phyloP scores from a whole-genome alignment of 805 yeast species.

The Saccharomycopsis sp. region DNA sequence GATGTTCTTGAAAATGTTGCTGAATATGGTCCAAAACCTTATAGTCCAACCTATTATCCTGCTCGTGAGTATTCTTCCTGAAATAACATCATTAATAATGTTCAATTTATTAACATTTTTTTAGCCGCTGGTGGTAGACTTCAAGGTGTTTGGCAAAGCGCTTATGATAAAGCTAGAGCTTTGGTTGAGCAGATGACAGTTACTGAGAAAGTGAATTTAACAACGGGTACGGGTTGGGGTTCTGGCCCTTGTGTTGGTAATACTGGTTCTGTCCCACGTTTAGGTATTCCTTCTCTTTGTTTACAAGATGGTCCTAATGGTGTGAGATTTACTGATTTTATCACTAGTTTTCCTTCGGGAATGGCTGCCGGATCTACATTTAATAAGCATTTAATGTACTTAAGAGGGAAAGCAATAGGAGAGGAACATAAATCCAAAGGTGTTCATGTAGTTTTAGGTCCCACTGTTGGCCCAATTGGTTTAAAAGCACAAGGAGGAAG shows the following conservation, averaged over 20 bases:
- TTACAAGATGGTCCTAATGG: constrained; percentile 58
- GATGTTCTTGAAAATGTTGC: constrained; percentile 7
- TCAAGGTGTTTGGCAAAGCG: constrained; percentile 41
- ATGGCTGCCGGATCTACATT: constrained; percentile 50
- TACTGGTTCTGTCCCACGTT: constrained; percentile 46
- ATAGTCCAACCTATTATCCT: constrained; percentile 12
- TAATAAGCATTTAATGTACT: constrained; percentile 39
- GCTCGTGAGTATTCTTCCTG: constrained; percentile 10
- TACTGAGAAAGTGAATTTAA: constrained; percentile 49
- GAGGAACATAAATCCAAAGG: constrained; percentile 44
- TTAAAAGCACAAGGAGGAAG: constrained; percentile 54
- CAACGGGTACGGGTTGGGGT: constrained; percentile 57
- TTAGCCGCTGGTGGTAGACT: constrained; percentile 33
- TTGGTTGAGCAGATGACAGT: constrained; percentile 47
- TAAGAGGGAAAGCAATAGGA: constrained; percentile 48
- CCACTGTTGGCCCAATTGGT: constrained; percentile 44
- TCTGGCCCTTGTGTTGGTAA: constrained; percentile 56
- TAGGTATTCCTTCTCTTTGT: constrained; percentile 45
- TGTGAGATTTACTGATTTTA: constrained; percentile 43
- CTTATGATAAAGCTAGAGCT: constrained; percentile 44
- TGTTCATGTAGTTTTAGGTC: constrained; percentile 45
- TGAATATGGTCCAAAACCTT: constrained; percentile 4
- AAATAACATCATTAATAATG: not conserved
- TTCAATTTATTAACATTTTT: not conserved
- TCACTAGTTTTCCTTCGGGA: constrained; percentile 49